Percentiles rank a stretch among this genome's conserved stretches.
Conservation (phyloP, 305 asterid species). For the Fraxinus dipetala region DNA sequence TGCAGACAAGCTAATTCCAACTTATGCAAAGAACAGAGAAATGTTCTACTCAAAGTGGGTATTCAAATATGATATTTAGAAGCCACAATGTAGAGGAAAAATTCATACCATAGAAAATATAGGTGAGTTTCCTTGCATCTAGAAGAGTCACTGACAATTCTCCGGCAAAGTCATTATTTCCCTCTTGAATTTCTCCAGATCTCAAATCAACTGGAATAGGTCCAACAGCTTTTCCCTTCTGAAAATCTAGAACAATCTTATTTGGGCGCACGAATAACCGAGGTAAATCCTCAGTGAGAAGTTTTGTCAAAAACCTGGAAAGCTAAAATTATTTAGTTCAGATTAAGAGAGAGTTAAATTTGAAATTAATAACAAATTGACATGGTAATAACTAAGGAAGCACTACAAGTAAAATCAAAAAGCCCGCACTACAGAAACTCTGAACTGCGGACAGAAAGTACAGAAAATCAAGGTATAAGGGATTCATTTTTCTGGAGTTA, state of each 20-base stretch:
- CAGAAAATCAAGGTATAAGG: not conserved
- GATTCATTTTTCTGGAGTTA: not conserved
- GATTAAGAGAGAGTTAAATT: not conserved
- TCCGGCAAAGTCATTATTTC: slow-evolving; percentile 79
- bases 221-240: slow-evolving; percentile 79
- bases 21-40: slow-evolving; percentile 11
- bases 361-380: not conserved
- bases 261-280: slow-evolving; percentile 93
- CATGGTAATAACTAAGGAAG: not conserved
- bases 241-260: slow-evolving; percentile 87
- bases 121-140: slow-evolving; percentile 84
- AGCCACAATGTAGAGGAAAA: not conserved
- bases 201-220: slow-evolving; percentile 51
- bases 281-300: slow-evolving; percentile 93
- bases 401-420: not conserved
- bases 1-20: slow-evolving; percentile 8
- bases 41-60: not conserved
- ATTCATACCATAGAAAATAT: slow-evolving; percentile 72
- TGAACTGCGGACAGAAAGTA: not conserved
- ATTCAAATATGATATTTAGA: not conserved
- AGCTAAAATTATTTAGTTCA: slow-evolving; percentile 19
- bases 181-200: slow-evolving; percentile 77
- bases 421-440: not conserved
- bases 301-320: slow-evolving; percentile 82
- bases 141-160: slow-evolving; percentile 90